Conservation (phyloP, 1,139 yeast genomes). For the Candida sanyaensis region DNA sequence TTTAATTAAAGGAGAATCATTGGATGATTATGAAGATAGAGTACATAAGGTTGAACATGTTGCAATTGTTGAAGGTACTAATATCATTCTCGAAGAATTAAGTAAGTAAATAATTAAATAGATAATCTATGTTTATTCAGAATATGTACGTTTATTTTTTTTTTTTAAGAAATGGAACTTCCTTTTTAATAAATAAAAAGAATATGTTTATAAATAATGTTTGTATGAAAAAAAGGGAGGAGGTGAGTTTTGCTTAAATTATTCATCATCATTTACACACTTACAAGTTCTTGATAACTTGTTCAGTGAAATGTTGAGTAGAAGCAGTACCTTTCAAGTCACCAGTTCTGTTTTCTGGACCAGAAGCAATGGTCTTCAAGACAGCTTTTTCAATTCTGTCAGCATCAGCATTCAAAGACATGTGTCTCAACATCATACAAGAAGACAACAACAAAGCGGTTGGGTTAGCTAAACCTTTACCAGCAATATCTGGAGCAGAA, state of each 20-base stretch:
- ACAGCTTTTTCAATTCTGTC: conserved; percentile 87
- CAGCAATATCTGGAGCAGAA: conserved; percentile 98
- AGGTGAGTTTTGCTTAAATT: neutral
- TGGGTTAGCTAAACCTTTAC: conserved; percentile 98
- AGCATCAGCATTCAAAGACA: conserved; percentile 83
- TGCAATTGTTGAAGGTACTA: conserved; percentile 92
- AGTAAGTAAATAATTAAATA: conserved; percentile 6
- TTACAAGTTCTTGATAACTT: conserved; percentile 50
- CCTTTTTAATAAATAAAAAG: neutral
- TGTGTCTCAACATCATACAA: conserved; percentile 98
- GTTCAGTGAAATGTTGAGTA: conserved; percentile 85
- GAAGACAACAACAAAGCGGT: conserved; percentile 94
- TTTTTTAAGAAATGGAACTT: neutral
- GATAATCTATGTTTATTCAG: neutral
- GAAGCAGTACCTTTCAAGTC: conserved; percentile 94
- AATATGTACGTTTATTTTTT: conserved; percentile 4
- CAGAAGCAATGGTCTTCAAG: conserved; percentile 89
- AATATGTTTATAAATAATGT: neutral
- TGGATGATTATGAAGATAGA: conserved; percentile 77
- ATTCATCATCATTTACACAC: neutral
- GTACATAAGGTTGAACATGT: conserved; percentile 85
- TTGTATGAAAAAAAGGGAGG: neutral
- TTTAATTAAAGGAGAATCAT: conserved; percentile 66
- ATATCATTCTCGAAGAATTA: conserved; percentile 52
- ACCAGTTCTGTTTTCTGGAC: conserved; percentile 89